phyloP scores from a whole-genome alignment of 208 protist genomes.

The Leishmania guyanensis region DNA sequence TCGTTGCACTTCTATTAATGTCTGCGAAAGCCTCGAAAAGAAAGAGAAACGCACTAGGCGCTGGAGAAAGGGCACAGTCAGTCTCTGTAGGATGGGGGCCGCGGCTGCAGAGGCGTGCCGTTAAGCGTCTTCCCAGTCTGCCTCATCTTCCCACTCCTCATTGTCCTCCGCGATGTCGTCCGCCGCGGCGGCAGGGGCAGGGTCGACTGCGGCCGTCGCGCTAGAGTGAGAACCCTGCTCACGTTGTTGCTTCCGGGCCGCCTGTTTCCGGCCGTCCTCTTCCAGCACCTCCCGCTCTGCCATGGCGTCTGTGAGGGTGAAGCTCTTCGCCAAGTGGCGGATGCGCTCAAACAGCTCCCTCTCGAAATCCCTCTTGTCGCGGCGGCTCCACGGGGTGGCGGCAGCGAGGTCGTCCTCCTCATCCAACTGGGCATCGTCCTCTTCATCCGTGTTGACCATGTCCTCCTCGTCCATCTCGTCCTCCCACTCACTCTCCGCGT shows the following conservation, averaged over 20 bases:
- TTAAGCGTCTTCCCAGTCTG: constrained; percentile 7
- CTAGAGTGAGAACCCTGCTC: neutral
- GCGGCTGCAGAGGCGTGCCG: neutral
- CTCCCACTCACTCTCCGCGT: constrained; percentile 19
- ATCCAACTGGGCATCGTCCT: constrained; percentile 6
- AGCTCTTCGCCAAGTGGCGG: constrained; percentile 32
- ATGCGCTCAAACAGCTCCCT: constrained; percentile 39
- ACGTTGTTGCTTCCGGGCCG: constrained; percentile 11
- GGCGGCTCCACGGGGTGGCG: constrained; percentile 31
- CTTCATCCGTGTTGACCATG: constrained; percentile 18
- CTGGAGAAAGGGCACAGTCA: neutral
- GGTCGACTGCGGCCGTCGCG: neutral
- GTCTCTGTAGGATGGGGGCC: neutral
- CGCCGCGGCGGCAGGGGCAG: neutral
- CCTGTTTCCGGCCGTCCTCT: constrained; percentile 23
- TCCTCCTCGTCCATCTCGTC: constrained; percentile 33
- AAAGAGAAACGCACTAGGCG: neutral
- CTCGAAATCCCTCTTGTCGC: constrained; percentile 57
- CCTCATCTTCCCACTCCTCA: constrained; percentile 39
- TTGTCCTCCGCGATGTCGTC: constrained; percentile 9
- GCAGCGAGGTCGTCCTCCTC: constrained; percentile 22
- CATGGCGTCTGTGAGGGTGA: constrained; percentile 42
- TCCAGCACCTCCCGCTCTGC: constrained; percentile 34
- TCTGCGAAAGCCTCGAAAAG: neutral
- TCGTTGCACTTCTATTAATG: neutral